phyloP scores from a whole-genome alignment of 257 asterid species.

The Leonotis leonurus region DNA sequence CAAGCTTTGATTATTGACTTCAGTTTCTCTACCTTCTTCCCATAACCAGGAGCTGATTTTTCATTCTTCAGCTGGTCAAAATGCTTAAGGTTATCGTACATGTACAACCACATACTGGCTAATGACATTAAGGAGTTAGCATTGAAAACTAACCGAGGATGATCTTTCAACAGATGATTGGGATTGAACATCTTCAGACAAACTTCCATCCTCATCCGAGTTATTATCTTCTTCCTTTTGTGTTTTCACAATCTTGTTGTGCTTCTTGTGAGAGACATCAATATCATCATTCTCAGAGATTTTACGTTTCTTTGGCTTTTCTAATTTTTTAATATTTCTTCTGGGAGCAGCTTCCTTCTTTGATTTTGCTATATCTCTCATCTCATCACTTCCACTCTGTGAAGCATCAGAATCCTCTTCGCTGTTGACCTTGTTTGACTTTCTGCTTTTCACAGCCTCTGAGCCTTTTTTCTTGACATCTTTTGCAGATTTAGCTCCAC shows the following conservation, averaged over 20 bases:
- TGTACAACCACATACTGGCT: not conserved
- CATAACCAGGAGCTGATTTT: conserved; percentile 49
- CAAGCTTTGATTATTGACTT: conserved; percentile 88
- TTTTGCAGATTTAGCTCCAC: conserved; percentile 34
- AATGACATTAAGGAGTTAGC: conserved; percentile 3
- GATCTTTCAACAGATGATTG: conserved; percentile 41
- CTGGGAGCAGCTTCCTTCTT: conserved; percentile 37
- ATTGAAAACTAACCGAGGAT: conserved; percentile 37
- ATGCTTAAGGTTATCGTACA: not conserved
- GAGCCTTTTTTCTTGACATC: conserved; percentile 37
- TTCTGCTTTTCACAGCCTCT: conserved; percentile 26
- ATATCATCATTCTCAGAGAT: conserved; percentile 34
- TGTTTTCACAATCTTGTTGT: no score
- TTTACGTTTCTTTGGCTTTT: conserved; percentile 57
- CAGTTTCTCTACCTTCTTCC: conserved; percentile 75
- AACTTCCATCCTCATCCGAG: conserved; percentile 37
- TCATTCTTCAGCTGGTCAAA: conserved; percentile 54
- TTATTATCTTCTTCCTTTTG: conserved; percentile 42
- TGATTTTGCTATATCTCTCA: conserved; percentile 31
- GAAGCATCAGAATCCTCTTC: conserved; percentile 31
- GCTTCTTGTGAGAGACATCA: conserved; percentile 43
- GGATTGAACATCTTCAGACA: conserved; percentile 57
- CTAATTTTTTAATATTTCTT: conserved; percentile 34
- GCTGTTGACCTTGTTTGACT: conserved; percentile 26
- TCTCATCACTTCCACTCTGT: conserved; percentile 34